Evolutionary conservation across 148 eudicot genomes (phyloP), one percentile per base, ranked within the genome.

Genomic region (Diospyros lotus): DNA sequence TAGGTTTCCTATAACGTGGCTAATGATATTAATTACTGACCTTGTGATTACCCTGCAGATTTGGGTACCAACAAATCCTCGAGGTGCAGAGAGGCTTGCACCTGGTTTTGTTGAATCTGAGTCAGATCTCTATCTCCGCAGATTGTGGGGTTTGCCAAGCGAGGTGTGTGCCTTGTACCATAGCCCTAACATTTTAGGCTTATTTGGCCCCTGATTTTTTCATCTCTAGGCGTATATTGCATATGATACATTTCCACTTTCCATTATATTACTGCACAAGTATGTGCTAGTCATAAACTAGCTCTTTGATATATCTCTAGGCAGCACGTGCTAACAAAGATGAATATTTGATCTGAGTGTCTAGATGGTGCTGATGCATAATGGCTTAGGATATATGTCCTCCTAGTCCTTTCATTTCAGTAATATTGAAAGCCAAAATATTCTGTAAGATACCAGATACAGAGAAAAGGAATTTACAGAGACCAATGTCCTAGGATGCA

Each of bases 51-150:
- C 59, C 42, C 42, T 41, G 58, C 88, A 89, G 93, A 83, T 92
- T 52, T 89, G 90, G 92, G 84, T 73, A 54, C 77, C 83, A 17
- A 81, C 84, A 65, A 92, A 92, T 81, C 97, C 97, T 51, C 75
- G 88, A 76, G 97, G 94, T 58, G 89, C 97, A 51, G 90, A 92
- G 78, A 82, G 89, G 71, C 86, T 92, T 39, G 88, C 97, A 43
- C 88, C 93, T 50, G 90, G 88, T 66, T 84, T 92, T 62, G 69
- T 92, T 73, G 82, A 77, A 73, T 73, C 86, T 12, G 88, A 92
- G 75, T 83, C 92, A 46, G 97, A 92, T 80, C 71, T 83, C 59
- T 88, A 88, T 72, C 73, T 74, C 64, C 89, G 88, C 68, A 86
- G 90, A 76, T 80, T 85, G 66, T 88, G 89, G 88, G 97, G 90